Evolutionary conservation across 306 rosid genomes (phyloP).

Genomic region (Begonia masoniana): DNA sequence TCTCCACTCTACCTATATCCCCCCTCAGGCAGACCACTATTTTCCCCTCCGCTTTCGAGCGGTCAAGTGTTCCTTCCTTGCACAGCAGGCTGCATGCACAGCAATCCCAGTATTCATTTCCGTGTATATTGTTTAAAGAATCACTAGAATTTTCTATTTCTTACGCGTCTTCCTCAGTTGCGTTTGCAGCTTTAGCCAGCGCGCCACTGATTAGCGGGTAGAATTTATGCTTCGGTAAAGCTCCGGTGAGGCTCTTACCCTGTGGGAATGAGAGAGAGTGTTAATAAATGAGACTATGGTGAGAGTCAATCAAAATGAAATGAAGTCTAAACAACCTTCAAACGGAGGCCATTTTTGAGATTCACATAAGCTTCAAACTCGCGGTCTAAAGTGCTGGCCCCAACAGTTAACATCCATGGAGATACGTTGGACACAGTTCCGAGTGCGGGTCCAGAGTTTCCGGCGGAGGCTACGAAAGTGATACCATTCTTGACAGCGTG

Average conservation of each 20-base stretch:
- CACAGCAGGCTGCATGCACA: conserved; percentile 26
- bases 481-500: conserved; percentile 52
- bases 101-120: too few species aligned
- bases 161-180: conserved; percentile 26
- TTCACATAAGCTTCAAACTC: conserved; percentile 25
- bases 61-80: conserved; percentile 28
- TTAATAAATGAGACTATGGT: too few species aligned
- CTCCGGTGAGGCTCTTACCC: conserved; percentile 41
- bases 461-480: conserved; percentile 36
- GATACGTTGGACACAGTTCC: conserved; percentile 32
- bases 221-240: conserved; percentile 19
- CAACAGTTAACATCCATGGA: conserved; percentile 73
- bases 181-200: conserved; percentile 20
- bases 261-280: conserved; percentile 1
- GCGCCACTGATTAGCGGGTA: conserved; percentile 42
- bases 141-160: conserved; percentile 4
- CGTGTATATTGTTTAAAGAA: too few species aligned
- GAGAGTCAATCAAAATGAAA: too few species aligned
- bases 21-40: conserved; percentile 59
- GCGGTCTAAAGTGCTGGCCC: conserved; percentile 61
- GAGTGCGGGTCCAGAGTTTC: conserved; percentile 43
- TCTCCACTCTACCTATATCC: conserved; percentile 18
- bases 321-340: conserved; percentile 18
- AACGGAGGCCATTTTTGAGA: conserved; percentile 33
- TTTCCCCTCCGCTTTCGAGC: conserved; percentile 34